phyloP scores from a whole-genome alignment of 805 yeast genomes.

The Monosporozyma aerobia region DNA sequence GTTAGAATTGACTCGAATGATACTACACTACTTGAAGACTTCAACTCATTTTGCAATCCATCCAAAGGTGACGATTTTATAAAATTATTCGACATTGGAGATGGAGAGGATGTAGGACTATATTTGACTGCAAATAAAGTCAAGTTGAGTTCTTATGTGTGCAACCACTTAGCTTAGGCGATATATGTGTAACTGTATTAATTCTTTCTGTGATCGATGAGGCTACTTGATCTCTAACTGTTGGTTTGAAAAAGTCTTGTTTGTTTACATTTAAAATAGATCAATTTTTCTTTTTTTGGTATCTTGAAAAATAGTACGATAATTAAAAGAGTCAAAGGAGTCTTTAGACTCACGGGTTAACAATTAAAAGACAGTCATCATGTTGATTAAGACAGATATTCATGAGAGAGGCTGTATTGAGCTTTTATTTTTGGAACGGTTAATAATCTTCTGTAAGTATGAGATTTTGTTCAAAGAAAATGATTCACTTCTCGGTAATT shows the following conservation, averaged over 20 bases:
- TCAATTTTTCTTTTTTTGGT: no score
- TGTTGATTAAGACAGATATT: no score
- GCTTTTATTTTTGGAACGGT: no score
- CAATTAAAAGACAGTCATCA: no score
- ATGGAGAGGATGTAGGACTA: neutral
- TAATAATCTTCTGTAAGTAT: no score
- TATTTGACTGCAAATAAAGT: neutral
- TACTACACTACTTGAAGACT: slow-evolving; percentile 2
- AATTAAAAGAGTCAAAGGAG: neutral
- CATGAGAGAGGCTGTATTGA: no score
- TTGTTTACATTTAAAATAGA: no score
- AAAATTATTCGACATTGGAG: neutral
- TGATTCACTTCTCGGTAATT: no score
- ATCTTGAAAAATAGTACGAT: no score
- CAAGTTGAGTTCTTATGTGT: neutral
- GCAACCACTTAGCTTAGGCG: neutral
- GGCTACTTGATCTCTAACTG: neutral
- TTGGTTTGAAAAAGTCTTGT: no score
- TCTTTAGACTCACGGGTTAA: neutral
- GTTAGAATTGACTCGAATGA: slow-evolving; percentile 27
- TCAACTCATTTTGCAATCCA: neutral
- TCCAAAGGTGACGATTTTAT: slow-evolving; percentile 1
- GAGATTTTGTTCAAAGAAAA: no score
- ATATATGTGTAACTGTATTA: neutral
- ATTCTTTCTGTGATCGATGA: neutral